Percentiles rank a stretch among this genome's conserved stretches.
phyloP scores from a whole-genome alignment of 1,284 basidiomycete genomes.

The Cutaneotrichosporon mucoides region DNA sequence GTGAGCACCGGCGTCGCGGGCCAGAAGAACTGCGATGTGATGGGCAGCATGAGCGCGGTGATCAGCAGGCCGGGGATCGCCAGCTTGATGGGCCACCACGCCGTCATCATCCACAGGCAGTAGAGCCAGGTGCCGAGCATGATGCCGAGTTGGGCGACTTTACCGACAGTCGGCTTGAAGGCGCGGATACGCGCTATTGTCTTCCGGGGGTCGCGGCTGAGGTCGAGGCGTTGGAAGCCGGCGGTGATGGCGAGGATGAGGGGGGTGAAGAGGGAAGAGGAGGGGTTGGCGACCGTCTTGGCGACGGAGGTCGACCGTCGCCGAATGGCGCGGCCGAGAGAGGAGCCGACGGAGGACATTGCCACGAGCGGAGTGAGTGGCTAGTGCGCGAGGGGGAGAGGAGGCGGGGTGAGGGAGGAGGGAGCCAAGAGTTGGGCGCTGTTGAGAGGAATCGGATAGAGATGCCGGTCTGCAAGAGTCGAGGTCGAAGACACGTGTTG shows the following conservation, averaged over 20 bases:
- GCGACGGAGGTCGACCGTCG: background rate
- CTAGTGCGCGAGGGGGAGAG: no score
- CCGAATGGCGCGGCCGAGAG: background rate
- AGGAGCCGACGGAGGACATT: background rate
- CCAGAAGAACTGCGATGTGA: constrained; percentile 88
- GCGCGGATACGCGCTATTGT: constrained; percentile 62
- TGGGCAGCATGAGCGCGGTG: constrained; percentile 68
- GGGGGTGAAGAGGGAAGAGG: constrained; percentile 23
- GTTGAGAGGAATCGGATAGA: no score
- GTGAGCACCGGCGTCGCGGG: constrained; percentile 82
- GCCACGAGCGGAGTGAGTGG: background rate
- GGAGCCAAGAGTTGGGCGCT: background rate
- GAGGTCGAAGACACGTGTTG: no score
- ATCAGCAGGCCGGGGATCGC: constrained; percentile 70
- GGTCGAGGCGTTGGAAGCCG: constrained; percentile 60
- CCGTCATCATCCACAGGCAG: constrained; percentile 69
- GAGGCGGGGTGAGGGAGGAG: background rate
- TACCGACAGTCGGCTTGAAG: constrained; percentile 60
- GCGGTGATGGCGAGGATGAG: constrained; percentile 40
- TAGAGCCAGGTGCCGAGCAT: constrained; percentile 60
- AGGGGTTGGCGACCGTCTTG: background rate
- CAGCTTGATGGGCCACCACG: constrained; percentile 67
- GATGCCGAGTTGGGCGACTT: constrained; percentile 60
- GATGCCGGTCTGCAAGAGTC: no score
- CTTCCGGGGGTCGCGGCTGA: constrained; percentile 65